phyloP scores from a whole-genome alignment of 2,329 filamentous ascomycete species.

The Aotearoamyces nothofagi region DNA sequence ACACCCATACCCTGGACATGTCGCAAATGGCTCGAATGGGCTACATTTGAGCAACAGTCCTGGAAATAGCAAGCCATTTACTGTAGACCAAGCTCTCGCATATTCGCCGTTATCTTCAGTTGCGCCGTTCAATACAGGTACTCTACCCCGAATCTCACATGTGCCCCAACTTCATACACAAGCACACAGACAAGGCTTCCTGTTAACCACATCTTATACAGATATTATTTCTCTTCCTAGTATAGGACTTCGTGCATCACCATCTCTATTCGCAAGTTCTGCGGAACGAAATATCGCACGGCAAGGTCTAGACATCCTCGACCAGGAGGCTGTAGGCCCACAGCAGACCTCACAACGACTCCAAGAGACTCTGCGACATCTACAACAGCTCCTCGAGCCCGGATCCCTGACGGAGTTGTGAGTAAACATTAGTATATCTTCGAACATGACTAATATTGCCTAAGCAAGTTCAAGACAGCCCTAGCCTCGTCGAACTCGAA shows the following conservation, averaged over 20 bases:
- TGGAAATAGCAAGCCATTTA: constrained; percentile 28
- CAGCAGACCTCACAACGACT: constrained; percentile 47
- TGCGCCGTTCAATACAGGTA: constrained; percentile 63
- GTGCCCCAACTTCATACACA: too few species aligned
- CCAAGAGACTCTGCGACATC: constrained; percentile 56
- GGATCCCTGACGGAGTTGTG: constrained; percentile 50
- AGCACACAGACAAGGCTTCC: too few species aligned
- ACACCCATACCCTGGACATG: constrained; percentile 6
- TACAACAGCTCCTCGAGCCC: constrained; percentile 58
- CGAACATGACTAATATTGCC: constrained; percentile 11
- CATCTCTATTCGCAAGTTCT: constrained; percentile 33
- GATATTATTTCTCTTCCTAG: constrained; percentile 52
- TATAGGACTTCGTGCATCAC: constrained; percentile 36
- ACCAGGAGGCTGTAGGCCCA: constrained; percentile 48
- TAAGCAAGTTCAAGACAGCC: constrained; percentile 42
- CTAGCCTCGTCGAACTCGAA: constrained; percentile 20
- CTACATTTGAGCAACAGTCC: constrained; percentile 5
- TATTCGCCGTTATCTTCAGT: constrained; percentile 72
- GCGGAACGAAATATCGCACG: constrained; percentile 36
- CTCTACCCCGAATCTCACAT: too few species aligned
- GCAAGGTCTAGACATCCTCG: constrained; percentile 48
- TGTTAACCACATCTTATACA: too few species aligned
- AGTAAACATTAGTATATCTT: constrained; percentile 4
- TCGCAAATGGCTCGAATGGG: constrained; percentile 9
- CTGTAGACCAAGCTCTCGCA: constrained; percentile 63